These are phyloP conservation scores for Solanum hybrid DNA, from an alignment of 305 asterid genomes.

Conservation along the genomic window DNA sequence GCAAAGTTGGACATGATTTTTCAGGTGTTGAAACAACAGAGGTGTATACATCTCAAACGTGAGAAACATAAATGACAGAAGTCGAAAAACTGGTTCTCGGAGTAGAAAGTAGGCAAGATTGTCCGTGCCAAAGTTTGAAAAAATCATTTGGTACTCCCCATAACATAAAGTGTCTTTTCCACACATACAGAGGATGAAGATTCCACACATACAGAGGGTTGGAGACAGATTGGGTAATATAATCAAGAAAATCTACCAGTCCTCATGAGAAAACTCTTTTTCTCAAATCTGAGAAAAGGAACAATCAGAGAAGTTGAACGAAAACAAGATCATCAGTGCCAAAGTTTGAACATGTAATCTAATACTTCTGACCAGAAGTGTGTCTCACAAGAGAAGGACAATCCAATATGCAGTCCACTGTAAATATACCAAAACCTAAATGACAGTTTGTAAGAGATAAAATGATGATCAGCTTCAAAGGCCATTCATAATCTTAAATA, in stretches of 20 bases:
- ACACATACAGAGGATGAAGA: not conserved
- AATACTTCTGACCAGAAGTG: not conserved
- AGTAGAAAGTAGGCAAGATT: not conserved
- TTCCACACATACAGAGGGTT: not conserved
- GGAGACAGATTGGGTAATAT: not conserved
- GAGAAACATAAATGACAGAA: not conserved
- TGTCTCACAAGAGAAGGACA: not conserved
- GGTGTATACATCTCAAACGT: not conserved
- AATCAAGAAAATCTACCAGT: not conserved
- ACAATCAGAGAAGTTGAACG: not conserved
- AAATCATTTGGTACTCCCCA: not conserved
- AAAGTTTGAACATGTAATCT: not conserved
- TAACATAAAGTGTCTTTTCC: not conserved
- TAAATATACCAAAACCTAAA: not conserved
- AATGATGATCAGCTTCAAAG: not conserved
- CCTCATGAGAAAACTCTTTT: not conserved
- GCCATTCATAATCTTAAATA: not conserved
- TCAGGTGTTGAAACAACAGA: not conserved
- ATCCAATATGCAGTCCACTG: not conserved
- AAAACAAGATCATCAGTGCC: not conserved
- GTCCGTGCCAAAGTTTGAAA: not conserved
- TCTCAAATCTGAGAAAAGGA: not conserved
- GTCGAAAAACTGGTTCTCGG: not conserved
- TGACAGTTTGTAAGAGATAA: not conserved
- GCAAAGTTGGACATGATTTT: constrained; percentile 21